Evolutionary conservation across 805 yeast species (phyloP).

Genomic region (Candida insectorum): DNA sequence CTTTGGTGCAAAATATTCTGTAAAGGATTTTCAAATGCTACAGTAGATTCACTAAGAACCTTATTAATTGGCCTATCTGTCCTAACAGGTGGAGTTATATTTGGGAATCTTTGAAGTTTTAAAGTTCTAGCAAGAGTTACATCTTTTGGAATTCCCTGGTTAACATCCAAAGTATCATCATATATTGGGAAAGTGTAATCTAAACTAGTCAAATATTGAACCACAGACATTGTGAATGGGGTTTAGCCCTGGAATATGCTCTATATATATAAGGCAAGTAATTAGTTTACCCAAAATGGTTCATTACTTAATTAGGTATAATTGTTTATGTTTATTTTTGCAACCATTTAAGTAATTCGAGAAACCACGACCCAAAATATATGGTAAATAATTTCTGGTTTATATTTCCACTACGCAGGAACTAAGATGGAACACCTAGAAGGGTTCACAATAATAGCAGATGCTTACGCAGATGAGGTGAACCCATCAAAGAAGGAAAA

Average conservation of each 20-base stretch:
- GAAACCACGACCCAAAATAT: no score
- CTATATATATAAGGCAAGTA: neutral
- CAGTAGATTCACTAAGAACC: neutral
- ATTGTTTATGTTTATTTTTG: constrained; percentile 13
- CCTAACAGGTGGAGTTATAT: constrained; percentile 1
- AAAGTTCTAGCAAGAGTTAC: constrained; percentile 16
- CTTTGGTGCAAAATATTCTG: constrained; percentile 2
- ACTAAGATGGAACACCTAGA: no score
- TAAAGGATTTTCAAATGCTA: neutral
- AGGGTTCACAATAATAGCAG: no score
- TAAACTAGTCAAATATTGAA: constrained; percentile 9
- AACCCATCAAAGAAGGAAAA: no score
- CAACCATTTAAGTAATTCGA: no score
- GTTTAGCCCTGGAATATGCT: neutral
- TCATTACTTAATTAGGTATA: constrained; percentile 11
- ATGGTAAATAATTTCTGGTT: no score
- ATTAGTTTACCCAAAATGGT: neutral
- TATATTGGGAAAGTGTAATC: constrained; percentile 13
- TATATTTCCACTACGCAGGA: no score
- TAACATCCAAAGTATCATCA: constrained; percentile 8
- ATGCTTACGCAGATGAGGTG: no score
- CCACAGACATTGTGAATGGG: constrained; percentile 1
- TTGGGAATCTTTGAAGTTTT: constrained; percentile 14
- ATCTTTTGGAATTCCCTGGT: constrained; percentile 13
- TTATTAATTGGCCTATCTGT: constrained; percentile 4